A percentile compares a stretch with the other conserved stretches of the same genome.
Conservation (phyloP, 2,329 filamentous ascomycete genomes). For the Chrysoporthe austroafricana region DNA sequence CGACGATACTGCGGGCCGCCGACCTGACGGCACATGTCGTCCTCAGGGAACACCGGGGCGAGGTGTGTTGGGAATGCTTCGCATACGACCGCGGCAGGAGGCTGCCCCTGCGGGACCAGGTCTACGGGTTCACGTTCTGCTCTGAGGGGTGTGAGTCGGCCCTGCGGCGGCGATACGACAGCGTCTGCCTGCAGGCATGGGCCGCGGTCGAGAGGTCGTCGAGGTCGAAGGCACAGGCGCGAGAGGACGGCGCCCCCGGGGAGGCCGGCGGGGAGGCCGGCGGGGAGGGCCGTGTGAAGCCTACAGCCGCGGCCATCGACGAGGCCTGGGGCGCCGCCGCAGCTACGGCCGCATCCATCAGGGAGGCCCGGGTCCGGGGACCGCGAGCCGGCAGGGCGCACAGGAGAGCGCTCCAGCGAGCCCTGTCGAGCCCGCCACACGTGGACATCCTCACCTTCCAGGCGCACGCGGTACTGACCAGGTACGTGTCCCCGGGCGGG, state of each 20-base stretch:
- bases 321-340: constrained; percentile 16
- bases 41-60: constrained; percentile 25
- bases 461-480: constrained; percentile 16
- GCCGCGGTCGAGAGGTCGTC: constrained; percentile 11
- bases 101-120: constrained; percentile 17
- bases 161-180: background rate
- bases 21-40: constrained; percentile 25
- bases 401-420: constrained; percentile 8
- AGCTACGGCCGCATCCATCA: constrained; percentile 6
- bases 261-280: background rate
- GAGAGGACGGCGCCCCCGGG: background rate
- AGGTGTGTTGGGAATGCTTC: constrained; percentile 28
- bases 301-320: constrained; percentile 9
- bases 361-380: background rate
- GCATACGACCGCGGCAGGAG: constrained; percentile 25
- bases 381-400: background rate
- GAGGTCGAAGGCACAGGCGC: constrained; percentile 3
- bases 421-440: constrained; percentile 5
- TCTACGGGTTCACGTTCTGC: constrained; percentile 23
- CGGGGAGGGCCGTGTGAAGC: background rate
- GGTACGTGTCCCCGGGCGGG: background rate
- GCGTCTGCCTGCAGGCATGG: constrained; percentile 22
- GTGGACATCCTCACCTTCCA: constrained; percentile 24
- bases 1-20: constrained; percentile 7
- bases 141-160: constrained; percentile 10